phyloP scores from a whole-genome alignment of 208 protist species.

The Trypanosoma boissoni region DNA sequence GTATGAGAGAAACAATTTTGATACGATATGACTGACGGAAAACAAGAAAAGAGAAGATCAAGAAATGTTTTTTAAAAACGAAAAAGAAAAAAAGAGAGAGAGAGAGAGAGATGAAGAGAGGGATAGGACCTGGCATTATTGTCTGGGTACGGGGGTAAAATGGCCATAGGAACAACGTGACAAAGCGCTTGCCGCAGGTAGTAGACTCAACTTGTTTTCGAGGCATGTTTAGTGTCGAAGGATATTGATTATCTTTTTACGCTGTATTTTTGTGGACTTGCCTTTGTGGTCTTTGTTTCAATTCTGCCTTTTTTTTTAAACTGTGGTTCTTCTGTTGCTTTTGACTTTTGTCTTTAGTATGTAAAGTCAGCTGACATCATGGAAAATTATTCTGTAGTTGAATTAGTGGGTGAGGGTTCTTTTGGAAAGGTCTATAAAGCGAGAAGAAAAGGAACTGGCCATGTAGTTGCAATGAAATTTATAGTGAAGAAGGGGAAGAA shows the following conservation, averaged over 20 bases:
- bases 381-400: conserved; percentile 92
- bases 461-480: conserved; percentile 98
- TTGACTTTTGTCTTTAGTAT: conserved; percentile 1
- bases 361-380: conserved; percentile 30
- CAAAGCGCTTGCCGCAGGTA: not conserved
- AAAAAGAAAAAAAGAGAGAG: not conserved
- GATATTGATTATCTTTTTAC: conserved; percentile 10
- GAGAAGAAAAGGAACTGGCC: conserved; percentile 87
- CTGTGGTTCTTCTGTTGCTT: conserved; percentile 12
- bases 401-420: conserved; percentile 96
- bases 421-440: conserved; percentile 99
- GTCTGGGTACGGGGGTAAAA: not conserved
- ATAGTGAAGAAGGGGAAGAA: conserved; percentile 95
- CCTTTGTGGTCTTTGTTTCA: conserved; percentile 13
- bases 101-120: not conserved
- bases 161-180: not conserved
- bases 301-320: conserved; percentile 13
- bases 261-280: not conserved
- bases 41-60: not conserved
- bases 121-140: not conserved
- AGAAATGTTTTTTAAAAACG: not conserved
- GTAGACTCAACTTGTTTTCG: not conserved
- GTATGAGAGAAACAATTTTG: not conserved
- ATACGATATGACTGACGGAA: not conserved
- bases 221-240: not conserved